These are phyloP conservation scores for Afroboletus lepidellus DNA, from an alignment of 1,284 basidiomycete species.

Conservation along the genomic window DNA sequence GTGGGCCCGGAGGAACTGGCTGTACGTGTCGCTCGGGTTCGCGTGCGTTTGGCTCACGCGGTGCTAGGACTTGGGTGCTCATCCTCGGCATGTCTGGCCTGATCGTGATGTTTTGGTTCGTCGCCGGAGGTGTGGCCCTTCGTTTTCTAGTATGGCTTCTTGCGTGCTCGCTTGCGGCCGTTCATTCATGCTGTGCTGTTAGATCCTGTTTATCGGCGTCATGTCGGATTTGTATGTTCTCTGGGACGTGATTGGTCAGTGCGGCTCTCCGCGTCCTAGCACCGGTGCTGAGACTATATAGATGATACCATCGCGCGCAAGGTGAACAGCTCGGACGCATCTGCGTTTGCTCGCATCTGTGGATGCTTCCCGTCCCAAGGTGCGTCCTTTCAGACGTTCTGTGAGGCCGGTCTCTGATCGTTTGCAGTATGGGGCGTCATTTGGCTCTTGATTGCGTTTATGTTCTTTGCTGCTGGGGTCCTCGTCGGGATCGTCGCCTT, in stretches of 20 bases:
- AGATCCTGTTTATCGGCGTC: constrained; percentile 93
- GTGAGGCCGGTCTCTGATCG: background rate
- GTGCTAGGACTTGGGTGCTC: constrained; percentile 64
- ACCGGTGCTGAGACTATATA: constrained; percentile 23
- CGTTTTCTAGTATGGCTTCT: constrained; percentile 58
- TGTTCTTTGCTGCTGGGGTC: constrained; percentile 82
- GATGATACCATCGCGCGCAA: constrained; percentile 91
- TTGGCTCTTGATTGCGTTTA: constrained; percentile 82
- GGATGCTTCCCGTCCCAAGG: constrained; percentile 77
- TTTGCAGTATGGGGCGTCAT: constrained; percentile 79
- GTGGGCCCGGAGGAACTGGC: constrained; percentile 81
- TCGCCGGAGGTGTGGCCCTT: constrained; percentile 67
- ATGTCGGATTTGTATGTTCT: constrained; percentile 88
- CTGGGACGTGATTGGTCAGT: constrained; percentile 83
- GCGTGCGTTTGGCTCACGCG: background rate
- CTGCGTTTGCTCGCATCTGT: constrained; percentile 84
- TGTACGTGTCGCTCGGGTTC: constrained; percentile 47
- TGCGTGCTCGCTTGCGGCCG: background rate
- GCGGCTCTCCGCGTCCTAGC: background rate
- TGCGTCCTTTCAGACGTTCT: constrained; percentile 23
- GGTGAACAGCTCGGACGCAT: constrained; percentile 90
- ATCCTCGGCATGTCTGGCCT: constrained; percentile 76
- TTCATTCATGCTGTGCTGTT: constrained; percentile 10
- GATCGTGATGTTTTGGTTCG: constrained; percentile 83
- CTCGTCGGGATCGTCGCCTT: constrained; percentile 85